These are phyloP conservation scores for Margaritispora aquatica DNA, from an alignment of 495 filamentous ascomycete genomes.

Conservation along the genomic window DNA sequence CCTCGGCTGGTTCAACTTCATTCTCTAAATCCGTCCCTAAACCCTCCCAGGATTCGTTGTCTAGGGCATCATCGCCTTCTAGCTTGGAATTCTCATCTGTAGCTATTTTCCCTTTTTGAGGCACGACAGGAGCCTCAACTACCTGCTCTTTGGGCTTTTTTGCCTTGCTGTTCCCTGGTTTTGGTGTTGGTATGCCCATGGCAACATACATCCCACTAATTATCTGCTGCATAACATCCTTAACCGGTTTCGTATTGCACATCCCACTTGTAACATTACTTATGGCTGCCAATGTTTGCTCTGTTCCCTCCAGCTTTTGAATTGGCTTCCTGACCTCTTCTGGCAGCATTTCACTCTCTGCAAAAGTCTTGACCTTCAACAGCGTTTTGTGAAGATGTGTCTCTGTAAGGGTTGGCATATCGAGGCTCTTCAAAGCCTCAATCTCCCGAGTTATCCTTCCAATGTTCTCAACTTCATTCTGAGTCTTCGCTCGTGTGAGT, in stretches of 20 bases:
- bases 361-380: conserved; percentile 64
- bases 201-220: conserved; percentile 56
- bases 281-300: conserved; percentile 38
- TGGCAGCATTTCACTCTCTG: conserved; percentile 39
- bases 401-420: conserved; percentile 57
- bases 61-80: background rate
- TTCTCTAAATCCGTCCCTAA: conserved; percentile 19
- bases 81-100: conserved; percentile 10
- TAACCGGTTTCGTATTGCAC: conserved; percentile 69
- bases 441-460: conserved; percentile 66
- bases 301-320: conserved; percentile 35
- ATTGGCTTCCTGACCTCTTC: conserved; percentile 42
- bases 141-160: conserved; percentile 27
- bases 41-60: conserved; percentile 19
- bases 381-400: conserved; percentile 70
- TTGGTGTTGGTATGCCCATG: conserved; percentile 44
- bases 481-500: conserved; percentile 58
- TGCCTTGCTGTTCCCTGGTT: conserved; percentile 7
- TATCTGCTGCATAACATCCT: conserved; percentile 56
- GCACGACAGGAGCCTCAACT: conserved; percentile 13
- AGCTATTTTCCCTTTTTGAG: conserved; percentile 21
- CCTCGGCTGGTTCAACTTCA: conserved; percentile 17
- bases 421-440: conserved; percentile 68
- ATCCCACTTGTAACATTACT: conserved; percentile 77
- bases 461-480: conserved; percentile 39